Conservation (phyloP, 805 yeast species). For the Candida corydali region DNA sequence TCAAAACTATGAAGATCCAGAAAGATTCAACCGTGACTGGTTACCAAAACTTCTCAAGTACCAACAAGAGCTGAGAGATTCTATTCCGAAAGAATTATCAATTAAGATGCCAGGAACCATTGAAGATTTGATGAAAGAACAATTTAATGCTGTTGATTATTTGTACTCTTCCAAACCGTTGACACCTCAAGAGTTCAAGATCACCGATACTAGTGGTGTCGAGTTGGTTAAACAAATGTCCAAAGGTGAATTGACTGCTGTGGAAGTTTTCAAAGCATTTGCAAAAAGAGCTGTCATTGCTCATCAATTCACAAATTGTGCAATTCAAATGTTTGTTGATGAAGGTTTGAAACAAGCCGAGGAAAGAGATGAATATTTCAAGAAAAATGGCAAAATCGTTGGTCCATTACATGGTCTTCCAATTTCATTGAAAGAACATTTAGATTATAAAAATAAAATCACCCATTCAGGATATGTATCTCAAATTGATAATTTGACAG, state of each 20-base stretch:
- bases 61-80: constrained; percentile 25
- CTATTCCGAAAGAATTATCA: constrained; percentile 28
- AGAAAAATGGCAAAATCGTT: constrained; percentile 43
- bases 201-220: constrained; percentile 33
- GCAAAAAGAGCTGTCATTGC: constrained; percentile 41
- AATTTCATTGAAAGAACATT: constrained; percentile 54
- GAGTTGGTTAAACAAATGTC: constrained; percentile 26
- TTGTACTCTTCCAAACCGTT: constrained; percentile 30
- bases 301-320: constrained; percentile 43
- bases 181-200: constrained; percentile 29
- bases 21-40: constrained; percentile 37
- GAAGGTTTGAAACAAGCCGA: constrained; percentile 57
- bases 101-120: constrained; percentile 28
- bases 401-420: constrained; percentile 72
- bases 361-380: constrained; percentile 48
- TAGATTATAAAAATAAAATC: constrained; percentile 28
- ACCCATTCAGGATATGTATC: constrained; percentile 41
- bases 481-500: constrained; percentile 24
- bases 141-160: constrained; percentile 35
- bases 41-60: constrained; percentile 43
- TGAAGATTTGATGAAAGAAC: constrained; percentile 25
- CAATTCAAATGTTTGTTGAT: constrained; percentile 45
- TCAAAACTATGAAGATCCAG: constrained; percentile 35
- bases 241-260: constrained; percentile 30
- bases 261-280: constrained; percentile 38